Percentiles rank a stretch among this genome's conserved stretches.
These are phyloP conservation scores for Ettlia oleoabundans DNA, from an alignment of 139 green algal species.

Conservation along the genomic window DNA sequence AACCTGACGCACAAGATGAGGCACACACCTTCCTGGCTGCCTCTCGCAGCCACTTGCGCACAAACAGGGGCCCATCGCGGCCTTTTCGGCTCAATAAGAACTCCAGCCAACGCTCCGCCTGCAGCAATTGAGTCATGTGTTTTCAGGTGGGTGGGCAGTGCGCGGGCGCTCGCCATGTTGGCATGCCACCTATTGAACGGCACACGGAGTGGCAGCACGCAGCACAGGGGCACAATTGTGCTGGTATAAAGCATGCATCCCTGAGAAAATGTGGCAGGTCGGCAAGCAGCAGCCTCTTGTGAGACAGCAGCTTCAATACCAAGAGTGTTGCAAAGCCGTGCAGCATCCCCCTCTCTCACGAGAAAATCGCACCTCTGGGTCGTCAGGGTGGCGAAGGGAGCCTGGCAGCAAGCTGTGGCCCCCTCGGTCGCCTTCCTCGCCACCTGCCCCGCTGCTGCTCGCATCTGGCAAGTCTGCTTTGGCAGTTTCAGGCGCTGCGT, in stretches of 20 bases:
- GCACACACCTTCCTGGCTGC: conserved; percentile 54
- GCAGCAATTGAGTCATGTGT: no score
- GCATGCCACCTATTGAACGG: no score
- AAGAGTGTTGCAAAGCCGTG: background rate
- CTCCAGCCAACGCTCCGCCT: conserved; percentile 47
- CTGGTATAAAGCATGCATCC: no score
- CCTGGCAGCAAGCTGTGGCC: conserved; percentile 1
- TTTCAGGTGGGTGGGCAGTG: background rate
- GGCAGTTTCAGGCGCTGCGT: no score
- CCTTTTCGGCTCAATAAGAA: conserved; percentile 52
- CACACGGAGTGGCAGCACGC: no score
- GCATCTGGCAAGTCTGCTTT: background rate
- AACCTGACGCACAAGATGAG: conserved; percentile 19
- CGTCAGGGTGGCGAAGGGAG: conserved; percentile 38
- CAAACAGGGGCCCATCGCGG: conserved; percentile 54
- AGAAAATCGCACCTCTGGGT: conserved; percentile 25
- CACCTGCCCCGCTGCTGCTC: background rate
- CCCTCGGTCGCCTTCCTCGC: background rate
- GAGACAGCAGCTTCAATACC: no score
- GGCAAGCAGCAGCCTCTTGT: background rate
- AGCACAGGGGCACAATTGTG: no score
- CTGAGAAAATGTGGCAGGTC: no score
- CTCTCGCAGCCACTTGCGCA: conserved; percentile 73
- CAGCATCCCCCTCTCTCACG: background rate
- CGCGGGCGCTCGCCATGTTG: background rate